These are phyloP conservation scores for Agaricus subrufescens DNA, from an alignment of 768 basidiomycete species.

Conservation along the genomic window DNA sequence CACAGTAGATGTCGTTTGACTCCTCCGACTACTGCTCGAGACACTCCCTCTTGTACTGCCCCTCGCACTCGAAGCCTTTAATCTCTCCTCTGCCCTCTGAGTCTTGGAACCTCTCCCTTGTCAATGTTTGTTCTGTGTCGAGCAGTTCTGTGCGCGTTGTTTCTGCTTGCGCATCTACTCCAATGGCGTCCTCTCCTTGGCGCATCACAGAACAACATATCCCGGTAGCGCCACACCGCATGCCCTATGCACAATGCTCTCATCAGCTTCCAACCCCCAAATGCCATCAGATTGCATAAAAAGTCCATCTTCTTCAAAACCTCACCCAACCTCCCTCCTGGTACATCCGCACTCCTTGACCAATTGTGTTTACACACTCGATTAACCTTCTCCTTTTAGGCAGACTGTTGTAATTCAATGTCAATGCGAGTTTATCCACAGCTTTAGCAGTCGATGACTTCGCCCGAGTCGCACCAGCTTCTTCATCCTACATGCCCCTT, in stretches of 20 bases:
- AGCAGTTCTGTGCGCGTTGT: too few species aligned
- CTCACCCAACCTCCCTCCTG: constrained; percentile 62
- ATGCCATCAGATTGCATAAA: constrained; percentile 53
- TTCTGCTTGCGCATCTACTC: constrained; percentile 24
- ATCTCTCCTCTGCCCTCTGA: constrained; percentile 33
- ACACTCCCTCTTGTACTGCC: constrained; percentile 20
- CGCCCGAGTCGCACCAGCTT: constrained; percentile 68
- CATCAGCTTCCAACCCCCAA: constrained; percentile 56
- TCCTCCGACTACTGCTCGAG: constrained; percentile 6
- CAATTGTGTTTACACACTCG: constrained; percentile 63
- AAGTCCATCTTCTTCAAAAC: constrained; percentile 67
- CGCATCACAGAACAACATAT: constrained; percentile 54
- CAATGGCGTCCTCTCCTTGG: constrained; percentile 41
- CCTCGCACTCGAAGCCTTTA: constrained; percentile 1
- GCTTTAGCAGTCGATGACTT: constrained; percentile 56
- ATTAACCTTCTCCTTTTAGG: constrained; percentile 35
- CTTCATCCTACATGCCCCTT: constrained; percentile 58
- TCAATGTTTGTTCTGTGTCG: constrained; percentile 34
- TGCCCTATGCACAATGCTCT: constrained; percentile 34
- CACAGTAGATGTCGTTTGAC: too few species aligned
- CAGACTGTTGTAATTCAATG: constrained; percentile 47
- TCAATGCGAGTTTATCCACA: constrained; percentile 46
- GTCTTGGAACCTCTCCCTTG: constrained; percentile 45
- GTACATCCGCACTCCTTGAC: constrained; percentile 55
- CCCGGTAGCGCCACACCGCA: constrained; percentile 51